Evolutionary conservation across 805 yeast genomes (phyloP).

Genomic region (Jamesozyma hellenica): DNA sequence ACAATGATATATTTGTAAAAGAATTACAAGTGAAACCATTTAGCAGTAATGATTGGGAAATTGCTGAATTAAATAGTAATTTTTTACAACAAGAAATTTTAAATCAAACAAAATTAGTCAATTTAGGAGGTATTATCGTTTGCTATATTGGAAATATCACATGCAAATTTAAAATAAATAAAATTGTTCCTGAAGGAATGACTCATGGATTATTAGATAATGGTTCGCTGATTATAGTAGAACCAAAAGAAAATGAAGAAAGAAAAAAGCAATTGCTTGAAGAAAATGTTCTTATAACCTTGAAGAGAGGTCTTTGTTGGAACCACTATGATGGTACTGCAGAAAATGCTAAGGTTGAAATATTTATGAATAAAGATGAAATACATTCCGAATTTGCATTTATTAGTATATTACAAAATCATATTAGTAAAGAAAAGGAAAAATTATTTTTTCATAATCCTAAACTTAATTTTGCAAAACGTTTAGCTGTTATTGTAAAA

Average conservation of each 20-base stretch:
- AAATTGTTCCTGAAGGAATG: slow-evolving; percentile 34
- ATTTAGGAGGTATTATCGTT: slow-evolving; percentile 46
- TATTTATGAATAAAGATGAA: slow-evolving; percentile 4
- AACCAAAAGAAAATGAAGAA: slow-evolving; percentile 48
- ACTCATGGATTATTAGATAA: slow-evolving; percentile 46
- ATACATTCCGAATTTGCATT: slow-evolving; percentile 17
- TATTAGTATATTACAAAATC: slow-evolving; percentile 22
- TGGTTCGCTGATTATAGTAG: slow-evolving; percentile 61
- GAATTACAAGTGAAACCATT: slow-evolving; percentile 71
- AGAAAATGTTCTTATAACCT: neutral
- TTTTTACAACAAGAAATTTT: slow-evolving; percentile 64
- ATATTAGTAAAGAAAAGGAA: slow-evolving; percentile 22
- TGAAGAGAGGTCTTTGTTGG: slow-evolving; percentile 6
- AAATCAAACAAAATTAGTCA: slow-evolving; percentile 71
- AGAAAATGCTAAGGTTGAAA: neutral
- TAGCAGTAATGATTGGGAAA: slow-evolving; percentile 78
- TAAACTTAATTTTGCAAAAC: neutral
- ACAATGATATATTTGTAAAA: slow-evolving; percentile 28
- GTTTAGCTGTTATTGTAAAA: slow-evolving; percentile 2
- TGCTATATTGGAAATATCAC: slow-evolving; percentile 57
- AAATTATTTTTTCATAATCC: neutral
- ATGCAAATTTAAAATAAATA: slow-evolving; percentile 48
- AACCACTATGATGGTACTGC: neutral
- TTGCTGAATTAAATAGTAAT: slow-evolving; percentile 73
- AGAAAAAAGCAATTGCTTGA: slow-evolving; percentile 12